Evolutionary conservation across 768 basidiomycete species (phyloP), one percentile per base, ranked within the genome.

Genomic region (Leucogyrophana mollusca): DNA sequence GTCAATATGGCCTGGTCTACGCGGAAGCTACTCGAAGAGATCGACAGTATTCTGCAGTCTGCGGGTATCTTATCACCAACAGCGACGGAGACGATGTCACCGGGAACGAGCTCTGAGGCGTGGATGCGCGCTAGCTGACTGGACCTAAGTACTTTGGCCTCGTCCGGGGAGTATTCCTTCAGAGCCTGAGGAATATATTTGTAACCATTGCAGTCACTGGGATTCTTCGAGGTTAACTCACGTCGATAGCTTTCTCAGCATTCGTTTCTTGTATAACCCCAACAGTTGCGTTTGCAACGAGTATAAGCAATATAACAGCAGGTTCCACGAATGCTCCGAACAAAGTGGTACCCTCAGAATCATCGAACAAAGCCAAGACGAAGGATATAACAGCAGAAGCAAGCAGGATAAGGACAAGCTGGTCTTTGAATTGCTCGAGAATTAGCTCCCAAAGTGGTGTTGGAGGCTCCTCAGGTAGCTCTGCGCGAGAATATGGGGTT

Each of bases 361-460:
- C 83, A 60, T 99, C 95, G 46, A 98, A 73, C 24, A 95, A 66
- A 7, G 95, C 95, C 33, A 99, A 75, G 11, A 94, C 73, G 67
- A 99, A 94, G 9, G 95, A 98, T 55, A 98, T 78, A 36, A 90
- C 84, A 10, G 95, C 95, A 1, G 94, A 96, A 2, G 79, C 94
- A 37, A 99, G 85, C 25, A 99, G 80, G 61, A 99, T 98, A 52
- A 99, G 85, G 34, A 99, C 95, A 22, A 99, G 82, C 67, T 96
- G 93, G 70, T 99, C 95, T 74, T 98, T 88, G 78, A 99, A 99
- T 70, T 99, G 95, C 56, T 96, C 94, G n/a, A 99, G 77, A 49
- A 99, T 87, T 50, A 98, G 83, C 61, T 91, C 79, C 91, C 93
- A 94, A 24, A 98, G 62, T 3, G 94, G 90, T 4, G 95, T 96